Evolutionary conservation across 108 stramenopile species (phyloP).

Genomic region (Cyclostephanos tholiformis): DNA sequence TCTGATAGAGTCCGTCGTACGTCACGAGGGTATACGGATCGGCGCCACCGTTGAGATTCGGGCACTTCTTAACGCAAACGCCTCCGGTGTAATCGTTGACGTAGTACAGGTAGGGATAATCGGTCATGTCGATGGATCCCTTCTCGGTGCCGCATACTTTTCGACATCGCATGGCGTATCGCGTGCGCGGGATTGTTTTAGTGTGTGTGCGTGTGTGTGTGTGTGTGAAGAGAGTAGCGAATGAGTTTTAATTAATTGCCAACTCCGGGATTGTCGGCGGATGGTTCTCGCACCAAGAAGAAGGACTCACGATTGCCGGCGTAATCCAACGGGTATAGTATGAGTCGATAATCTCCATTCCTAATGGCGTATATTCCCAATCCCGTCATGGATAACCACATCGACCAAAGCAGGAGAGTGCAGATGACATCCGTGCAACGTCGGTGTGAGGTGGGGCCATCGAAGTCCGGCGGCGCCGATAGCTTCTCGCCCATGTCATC

Average conservation of each 20-base stretch:
- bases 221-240: too few species aligned
- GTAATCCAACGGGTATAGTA: conserved; percentile 77
- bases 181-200: too few species aligned
- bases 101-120: conserved; percentile 73
- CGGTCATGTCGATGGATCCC: conserved; percentile 52
- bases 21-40: conserved; percentile 69
- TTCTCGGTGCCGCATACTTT: conserved; percentile 74
- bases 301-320: conserved; percentile 40
- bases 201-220: too few species aligned
- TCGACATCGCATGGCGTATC: conserved; percentile 62
- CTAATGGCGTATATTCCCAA: conserved; percentile 62
- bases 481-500: conserved; percentile 52
- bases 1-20: conserved; percentile 64
- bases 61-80: conserved; percentile 69
- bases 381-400: conserved; percentile 68
- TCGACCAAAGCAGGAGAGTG: conserved; percentile 45
- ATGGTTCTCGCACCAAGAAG: background rate
- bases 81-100: conserved; percentile 72
- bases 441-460: conserved; percentile 64
- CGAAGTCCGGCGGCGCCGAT: conserved; percentile 67
- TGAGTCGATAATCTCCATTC: conserved; percentile 65
- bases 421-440: conserved; percentile 76
- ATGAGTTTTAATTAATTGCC: too few species aligned
- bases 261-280: too few species aligned
- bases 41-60: conserved; percentile 29